Conservation (phyloP, 1,139 yeast species). For the Candida sp. region DNA sequence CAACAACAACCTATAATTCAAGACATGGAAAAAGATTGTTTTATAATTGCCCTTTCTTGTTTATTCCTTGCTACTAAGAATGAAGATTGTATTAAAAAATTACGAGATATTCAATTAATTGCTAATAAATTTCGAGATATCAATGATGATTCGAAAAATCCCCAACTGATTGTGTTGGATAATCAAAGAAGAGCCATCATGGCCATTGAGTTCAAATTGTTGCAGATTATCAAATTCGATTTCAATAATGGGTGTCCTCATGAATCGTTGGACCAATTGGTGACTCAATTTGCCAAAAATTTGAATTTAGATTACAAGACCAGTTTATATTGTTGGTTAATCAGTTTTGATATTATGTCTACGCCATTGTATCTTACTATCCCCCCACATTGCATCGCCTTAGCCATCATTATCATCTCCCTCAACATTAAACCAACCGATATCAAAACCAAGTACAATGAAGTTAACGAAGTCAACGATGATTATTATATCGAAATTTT, state of each 20-base stretch:
- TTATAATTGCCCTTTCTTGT: slow-evolving; percentile 67
- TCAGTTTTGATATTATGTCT: slow-evolving; percentile 70
- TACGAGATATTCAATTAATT: slow-evolving; percentile 53
- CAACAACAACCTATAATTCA: slow-evolving; percentile 3
- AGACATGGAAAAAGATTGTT: slow-evolving; percentile 33
- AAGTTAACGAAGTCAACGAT: not conserved
- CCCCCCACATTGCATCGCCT: slow-evolving; percentile 80
- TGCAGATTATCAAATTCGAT: slow-evolving; percentile 75
- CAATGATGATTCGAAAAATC: slow-evolving; percentile 18
- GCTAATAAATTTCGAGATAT: slow-evolving; percentile 38
- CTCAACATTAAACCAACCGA: slow-evolving; percentile 40
- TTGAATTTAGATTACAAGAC: slow-evolving; percentile 43
- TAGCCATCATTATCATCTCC: slow-evolving; percentile 53
- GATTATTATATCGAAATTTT: slow-evolving; percentile 18
- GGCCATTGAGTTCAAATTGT: slow-evolving; percentile 63
- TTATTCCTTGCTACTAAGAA: slow-evolving; percentile 79
- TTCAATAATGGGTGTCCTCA: slow-evolving; percentile 48
- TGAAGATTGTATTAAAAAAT: slow-evolving; percentile 85
- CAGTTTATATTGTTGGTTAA: slow-evolving; percentile 66
- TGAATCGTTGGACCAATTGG: slow-evolving; percentile 56
- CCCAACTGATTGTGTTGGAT: slow-evolving; percentile 5
- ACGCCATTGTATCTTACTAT: slow-evolving; percentile 68
- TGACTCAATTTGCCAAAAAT: slow-evolving; percentile 64
- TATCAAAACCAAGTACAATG: slow-evolving; percentile 16
- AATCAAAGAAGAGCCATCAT: slow-evolving; percentile 50